Percentiles rank a stretch among this genome's conserved stretches.
phyloP scores from a whole-genome alignment of 306 rosid genomes.

The Inga leiocalycina region DNA sequence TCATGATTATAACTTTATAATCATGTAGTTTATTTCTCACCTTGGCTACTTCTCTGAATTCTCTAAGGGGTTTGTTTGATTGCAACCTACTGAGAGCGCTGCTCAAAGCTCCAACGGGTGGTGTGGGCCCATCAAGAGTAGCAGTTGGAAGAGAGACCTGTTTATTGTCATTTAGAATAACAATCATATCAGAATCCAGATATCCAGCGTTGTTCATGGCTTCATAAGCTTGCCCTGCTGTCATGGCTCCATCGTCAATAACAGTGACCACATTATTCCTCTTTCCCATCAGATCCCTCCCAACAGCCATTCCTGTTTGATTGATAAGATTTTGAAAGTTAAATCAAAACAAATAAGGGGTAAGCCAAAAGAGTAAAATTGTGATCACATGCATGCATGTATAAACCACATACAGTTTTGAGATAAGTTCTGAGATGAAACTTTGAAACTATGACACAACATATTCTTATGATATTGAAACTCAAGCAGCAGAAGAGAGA shows the following conservation, averaged over 20 bases:
- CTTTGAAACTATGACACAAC: neutral
- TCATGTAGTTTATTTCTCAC: conserved; percentile 45
- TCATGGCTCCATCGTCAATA: conserved; percentile 98
- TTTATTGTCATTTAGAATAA: conserved; percentile 90
- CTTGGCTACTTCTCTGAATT: conserved; percentile 96
- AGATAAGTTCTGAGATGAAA: neutral
- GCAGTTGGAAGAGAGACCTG: conserved; percentile 97
- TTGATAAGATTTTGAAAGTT: conserved; percentile 30
- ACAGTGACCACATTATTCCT: conserved; percentile 79
- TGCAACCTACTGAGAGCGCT: conserved; percentile 95
- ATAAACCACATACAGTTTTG: neutral
- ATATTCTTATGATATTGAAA: conserved; percentile 3
- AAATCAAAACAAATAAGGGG: neutral
- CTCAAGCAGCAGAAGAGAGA: conserved; percentile 18
- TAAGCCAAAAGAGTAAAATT: neutral
- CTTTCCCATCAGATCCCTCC: conserved; percentile 86
- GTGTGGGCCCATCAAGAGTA: conserved; percentile 80
- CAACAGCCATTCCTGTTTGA: conserved; percentile 94
- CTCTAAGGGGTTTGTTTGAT: conserved; percentile 92
- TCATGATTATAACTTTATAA: neutral
- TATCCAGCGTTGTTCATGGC: conserved; percentile 99
- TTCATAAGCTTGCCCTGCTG: conserved; percentile 99
- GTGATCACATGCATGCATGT: neutral
- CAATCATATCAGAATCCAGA: conserved; percentile 95
- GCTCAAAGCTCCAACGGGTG: conserved; percentile 98